phyloP scores from a whole-genome alignment of 2,329 filamentous ascomycete genomes.

The Diaporthe citriasiana region DNA sequence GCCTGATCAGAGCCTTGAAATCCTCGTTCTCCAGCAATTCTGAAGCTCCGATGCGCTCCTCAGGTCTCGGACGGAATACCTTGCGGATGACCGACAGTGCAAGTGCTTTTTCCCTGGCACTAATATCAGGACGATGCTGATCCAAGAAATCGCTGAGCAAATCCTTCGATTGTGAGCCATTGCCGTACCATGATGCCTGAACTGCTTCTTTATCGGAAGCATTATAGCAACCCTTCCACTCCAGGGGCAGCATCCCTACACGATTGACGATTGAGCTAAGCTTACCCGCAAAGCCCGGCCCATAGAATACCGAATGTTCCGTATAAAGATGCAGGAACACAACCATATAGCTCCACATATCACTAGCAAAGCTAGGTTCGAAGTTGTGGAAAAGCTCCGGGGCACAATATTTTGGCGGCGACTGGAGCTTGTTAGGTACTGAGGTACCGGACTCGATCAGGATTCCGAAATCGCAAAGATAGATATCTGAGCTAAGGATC shows the following conservation, averaged over 20 bases:
- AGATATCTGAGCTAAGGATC: not conserved
- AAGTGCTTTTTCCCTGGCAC: not conserved
- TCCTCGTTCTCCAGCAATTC: slow-evolving; percentile 5
- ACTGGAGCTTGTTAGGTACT: slow-evolving; percentile 22
- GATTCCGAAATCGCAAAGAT: slow-evolving; percentile 24
- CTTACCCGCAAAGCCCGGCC: not conserved
- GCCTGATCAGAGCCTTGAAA: slow-evolving; percentile 14
- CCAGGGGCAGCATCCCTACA: not conserved
- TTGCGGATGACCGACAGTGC: not conserved
- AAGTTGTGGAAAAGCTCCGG: slow-evolving; percentile 12
- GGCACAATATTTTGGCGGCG: slow-evolving; percentile 1
- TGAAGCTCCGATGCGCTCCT: not conserved
- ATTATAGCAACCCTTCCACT: not conserved
- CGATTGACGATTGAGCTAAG: not conserved
- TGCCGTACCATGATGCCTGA: not conserved
- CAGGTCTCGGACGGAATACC: not conserved
- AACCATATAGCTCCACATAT: slow-evolving; percentile 22
- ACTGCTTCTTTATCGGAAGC: not conserved
- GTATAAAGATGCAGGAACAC: not conserved
- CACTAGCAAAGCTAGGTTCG: slow-evolving; percentile 14
- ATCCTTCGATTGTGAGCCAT: not conserved
- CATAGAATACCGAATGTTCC: not conserved
- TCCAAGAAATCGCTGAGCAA: not conserved
- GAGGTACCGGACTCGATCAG: not conserved
- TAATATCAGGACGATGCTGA: slow-evolving; percentile 24